Base-by-base conservation (phyloP, 202 grass and related monocot genomes). In the Schoenoplectus triqueter region DNA sequence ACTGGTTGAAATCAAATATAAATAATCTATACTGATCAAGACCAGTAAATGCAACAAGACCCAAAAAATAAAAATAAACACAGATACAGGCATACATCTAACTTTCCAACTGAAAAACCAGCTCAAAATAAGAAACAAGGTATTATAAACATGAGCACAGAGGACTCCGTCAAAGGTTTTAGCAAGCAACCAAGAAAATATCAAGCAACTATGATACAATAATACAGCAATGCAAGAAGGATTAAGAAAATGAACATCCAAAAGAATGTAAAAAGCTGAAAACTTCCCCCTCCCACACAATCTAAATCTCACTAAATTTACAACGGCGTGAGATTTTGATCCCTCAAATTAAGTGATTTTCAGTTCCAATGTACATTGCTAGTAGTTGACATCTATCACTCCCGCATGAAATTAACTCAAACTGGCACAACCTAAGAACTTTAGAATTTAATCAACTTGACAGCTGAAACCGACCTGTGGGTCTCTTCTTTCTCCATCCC, bases 401-500 rank as follows among this genome's bases (percentile, higher is more conserved):
- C 69, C 83, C 55, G 75, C 75, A 79, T 61, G 22, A 60, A 79
- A 79, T 79, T 79, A 79, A 79, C 61, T 54, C 75, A 79, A 79
- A 61, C 75, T 55, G 6, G 54, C 52, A 79, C 75, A 79, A 79
- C 55, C 75, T 62, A 79, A 78, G 13, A 78, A 44, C 7, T 45
- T 44, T 45, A 60, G 55, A 61, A 78, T 44, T 78, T 61, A 85
- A 90, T 91, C 81, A 99, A 87, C 83, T 91, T 79, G 96, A 91
- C 63, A 99, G 82, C 85, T 96, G 93, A 82, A 99, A 96, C 31
- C 93, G 87, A 66, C 96, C 90, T 55, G 90, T 94, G 2, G 84
- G 91, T 90, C 90, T 96, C 83, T 89, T 96, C 93, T 96, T 99
- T 94, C 87, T 90, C 96, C 96, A 99, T 83, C 96, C 96, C 96